Conservation (phyloP, 768 basidiomycete genomes). For the Agaricus sinodeliciosus region DNA sequence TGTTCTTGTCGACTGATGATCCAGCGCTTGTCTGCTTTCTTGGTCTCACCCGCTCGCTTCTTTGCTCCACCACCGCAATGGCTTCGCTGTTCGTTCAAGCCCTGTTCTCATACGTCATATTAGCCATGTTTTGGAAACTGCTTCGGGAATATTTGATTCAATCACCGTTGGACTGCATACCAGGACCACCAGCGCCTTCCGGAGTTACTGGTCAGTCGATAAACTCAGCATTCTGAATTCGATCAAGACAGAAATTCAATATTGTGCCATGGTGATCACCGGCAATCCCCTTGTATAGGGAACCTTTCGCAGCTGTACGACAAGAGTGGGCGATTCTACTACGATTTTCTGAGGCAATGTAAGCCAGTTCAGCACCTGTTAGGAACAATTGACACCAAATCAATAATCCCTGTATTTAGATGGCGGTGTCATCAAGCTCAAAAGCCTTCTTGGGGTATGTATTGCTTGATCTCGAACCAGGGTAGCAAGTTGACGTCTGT, state of each 20-base stretch:
- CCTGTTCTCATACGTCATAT: neutral
- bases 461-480: neutral
- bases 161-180: constrained; percentile 6
- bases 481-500: neutral
- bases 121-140: neutral
- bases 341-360: constrained; percentile 26
- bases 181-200: constrained; percentile 17
- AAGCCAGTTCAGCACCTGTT: neutral
- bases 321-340: constrained; percentile 31
- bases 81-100: neutral
- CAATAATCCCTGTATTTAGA: constrained; percentile 14
- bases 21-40: neutral
- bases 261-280: neutral
- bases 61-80: neutral
- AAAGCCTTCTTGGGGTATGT: constrained; percentile 29
- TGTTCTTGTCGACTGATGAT: neutral
- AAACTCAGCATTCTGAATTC: neutral
- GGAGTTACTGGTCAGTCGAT: constrained; percentile 25
- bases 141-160: constrained; percentile 1
- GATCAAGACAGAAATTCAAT: neutral
- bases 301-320: constrained; percentile 27
- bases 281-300: constrained; percentile 17
- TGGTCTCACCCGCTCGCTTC: neutral
- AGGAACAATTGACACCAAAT: too few species aligned
- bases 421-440: constrained; percentile 26